Conservation (phyloP, 192 early-diverging fungal genomes). For the Phycomyces blakesleeanus region DNA sequence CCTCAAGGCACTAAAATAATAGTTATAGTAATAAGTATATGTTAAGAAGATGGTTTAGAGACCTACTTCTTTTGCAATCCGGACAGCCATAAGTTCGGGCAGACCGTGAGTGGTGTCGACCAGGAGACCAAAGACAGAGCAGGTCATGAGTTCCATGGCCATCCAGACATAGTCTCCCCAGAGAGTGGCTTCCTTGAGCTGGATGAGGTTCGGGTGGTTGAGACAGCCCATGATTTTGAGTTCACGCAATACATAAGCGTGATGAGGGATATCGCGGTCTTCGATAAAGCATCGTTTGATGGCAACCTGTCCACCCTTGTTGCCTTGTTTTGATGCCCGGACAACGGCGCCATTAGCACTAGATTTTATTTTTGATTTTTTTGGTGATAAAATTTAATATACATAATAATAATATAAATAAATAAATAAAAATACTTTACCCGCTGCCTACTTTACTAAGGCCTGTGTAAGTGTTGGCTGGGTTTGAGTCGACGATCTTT, state of each 20-base stretch:
- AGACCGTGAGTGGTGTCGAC: slow-evolving; percentile 37
- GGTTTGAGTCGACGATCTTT: slow-evolving; percentile 31
- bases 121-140: slow-evolving; percentile 37
- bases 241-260: slow-evolving; percentile 36
- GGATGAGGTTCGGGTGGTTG: slow-evolving; percentile 31
- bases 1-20: slow-evolving; percentile 31
- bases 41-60: neutral
- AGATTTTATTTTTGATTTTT: neutral
- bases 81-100: slow-evolving; percentile 33
- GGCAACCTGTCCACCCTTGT: slow-evolving; percentile 26
- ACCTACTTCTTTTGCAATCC: slow-evolving; percentile 34
- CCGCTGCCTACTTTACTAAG: slow-evolving; percentile 27
- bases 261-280: slow-evolving; percentile 37
- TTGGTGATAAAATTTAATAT: neutral
- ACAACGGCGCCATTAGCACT: slow-evolving; percentile 38
- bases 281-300: slow-evolving; percentile 42
- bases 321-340: slow-evolving; percentile 24
- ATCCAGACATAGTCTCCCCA: slow-evolving; percentile 43
- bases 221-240: slow-evolving; percentile 40
- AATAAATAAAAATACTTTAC: slow-evolving; percentile 5
- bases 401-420: neutral
- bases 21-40: neutral
- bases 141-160: slow-evolving; percentile 40
- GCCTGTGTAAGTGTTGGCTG: slow-evolving; percentile 24
- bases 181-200: slow-evolving; percentile 32